A percentile compares a stretch with the other conserved stretches of the same genome.
These are phyloP conservation scores for Tulasnella sp. DNA, from an alignment of 768 basidiomycete species.

Conservation along the genomic window DNA sequence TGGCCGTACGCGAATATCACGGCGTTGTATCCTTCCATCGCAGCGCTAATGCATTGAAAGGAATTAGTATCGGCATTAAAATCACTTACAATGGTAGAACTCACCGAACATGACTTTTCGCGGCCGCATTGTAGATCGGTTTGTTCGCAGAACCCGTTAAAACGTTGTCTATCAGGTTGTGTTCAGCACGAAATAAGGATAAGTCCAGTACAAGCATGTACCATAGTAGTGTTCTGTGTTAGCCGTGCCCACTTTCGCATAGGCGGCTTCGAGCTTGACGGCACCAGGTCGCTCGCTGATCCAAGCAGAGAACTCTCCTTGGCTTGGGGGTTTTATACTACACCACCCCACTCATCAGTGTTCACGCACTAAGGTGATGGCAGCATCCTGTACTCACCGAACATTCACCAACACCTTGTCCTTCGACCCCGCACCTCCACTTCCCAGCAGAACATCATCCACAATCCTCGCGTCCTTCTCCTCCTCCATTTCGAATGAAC, in stretches of 20 bases:
- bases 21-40: slow-evolving; percentile 95
- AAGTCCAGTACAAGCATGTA: slow-evolving; percentile 32
- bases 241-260: slow-evolving; percentile 25
- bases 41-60: no score
- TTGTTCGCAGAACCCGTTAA: slow-evolving; percentile 67
- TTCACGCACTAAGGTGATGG: neutral
- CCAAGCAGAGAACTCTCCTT: slow-evolving; percentile 22
- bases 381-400: slow-evolving; percentile 34
- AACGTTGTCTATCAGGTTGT: slow-evolving; percentile 46
- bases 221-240: slow-evolving; percentile 24
- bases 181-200: neutral
- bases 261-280: neutral
- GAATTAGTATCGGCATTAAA: slow-evolving; percentile 3
- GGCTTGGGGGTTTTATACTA: slow-evolving; percentile 52
- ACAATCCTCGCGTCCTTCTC: slow-evolving; percentile 29
- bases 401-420: slow-evolving; percentile 83
- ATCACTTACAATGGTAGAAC: slow-evolving; percentile 17
- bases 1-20: slow-evolving; percentile 93
- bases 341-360: neutral
- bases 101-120: slow-evolving; percentile 66
- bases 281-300: slow-evolving; percentile 23
- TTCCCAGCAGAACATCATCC: slow-evolving; percentile 26
- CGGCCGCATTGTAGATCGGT: slow-evolving; percentile 62
- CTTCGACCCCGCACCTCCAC: neutral
- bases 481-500: slow-evolving; percentile 54